Evolutionary conservation across 1,284 basidiomycete species (phyloP).

Genomic region (Trichosporon faecale): DNA sequence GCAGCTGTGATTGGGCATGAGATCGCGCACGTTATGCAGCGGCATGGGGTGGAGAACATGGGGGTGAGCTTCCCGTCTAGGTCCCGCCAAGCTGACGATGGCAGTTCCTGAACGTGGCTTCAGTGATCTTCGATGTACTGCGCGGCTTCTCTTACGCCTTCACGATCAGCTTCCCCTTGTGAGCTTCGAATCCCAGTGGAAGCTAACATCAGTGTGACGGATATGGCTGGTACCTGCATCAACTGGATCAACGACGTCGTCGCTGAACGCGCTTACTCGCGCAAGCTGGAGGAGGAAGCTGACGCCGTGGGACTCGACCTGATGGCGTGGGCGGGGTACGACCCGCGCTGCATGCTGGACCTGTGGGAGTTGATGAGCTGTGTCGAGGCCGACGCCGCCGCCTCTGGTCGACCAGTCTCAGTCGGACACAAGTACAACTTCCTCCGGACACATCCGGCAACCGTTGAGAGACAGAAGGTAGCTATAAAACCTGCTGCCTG

Average conservation of each 20-base stretch:
- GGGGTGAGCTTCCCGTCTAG: conserved; percentile 44
- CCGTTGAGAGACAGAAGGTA: conserved; percentile 50
- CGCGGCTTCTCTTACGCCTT: conserved; percentile 56
- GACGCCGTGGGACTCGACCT: conserved; percentile 56
- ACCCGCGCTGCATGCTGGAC: conserved; percentile 54
- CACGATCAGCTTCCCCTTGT: conserved; percentile 56
- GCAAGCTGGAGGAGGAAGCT: conserved; percentile 57
- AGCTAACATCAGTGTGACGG: conserved; percentile 49
- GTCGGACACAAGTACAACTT: conserved; percentile 50
- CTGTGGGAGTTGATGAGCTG: conserved; percentile 56
- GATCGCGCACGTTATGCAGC: conserved; percentile 55
- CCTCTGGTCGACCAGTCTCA: conserved; percentile 34
- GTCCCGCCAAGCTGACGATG: neutral
- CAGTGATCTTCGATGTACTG: conserved; percentile 56
- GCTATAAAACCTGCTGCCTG: no score
- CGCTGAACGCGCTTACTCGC: conserved; percentile 55
- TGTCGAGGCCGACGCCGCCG: conserved; percentile 52
- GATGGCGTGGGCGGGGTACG: conserved; percentile 55
- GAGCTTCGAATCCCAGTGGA: neutral
- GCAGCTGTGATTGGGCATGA: conserved; percentile 56
- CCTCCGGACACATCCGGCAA: conserved; percentile 56
- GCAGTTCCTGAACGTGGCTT: conserved; percentile 55
- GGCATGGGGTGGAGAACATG: conserved; percentile 57
- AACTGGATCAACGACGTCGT: conserved; percentile 57
- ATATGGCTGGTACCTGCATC: conserved; percentile 54